Evolutionary conservation across 495 filamentous ascomycete genomes (phyloP).

Genomic region (Elasticomyces elasticus): DNA sequence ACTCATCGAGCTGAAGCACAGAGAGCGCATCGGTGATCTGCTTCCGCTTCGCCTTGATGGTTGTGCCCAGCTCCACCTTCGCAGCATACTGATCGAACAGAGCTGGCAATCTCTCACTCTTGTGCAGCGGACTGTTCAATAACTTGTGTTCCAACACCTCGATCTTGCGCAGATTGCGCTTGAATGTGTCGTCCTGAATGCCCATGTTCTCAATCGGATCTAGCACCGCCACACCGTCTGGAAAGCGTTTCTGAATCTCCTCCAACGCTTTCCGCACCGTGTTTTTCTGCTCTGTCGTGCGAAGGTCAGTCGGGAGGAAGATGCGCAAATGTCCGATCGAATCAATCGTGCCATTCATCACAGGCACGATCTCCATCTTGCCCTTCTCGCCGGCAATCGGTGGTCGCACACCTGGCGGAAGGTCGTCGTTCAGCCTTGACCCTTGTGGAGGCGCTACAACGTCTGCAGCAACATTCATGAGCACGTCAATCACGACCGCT

Average conservation of each 20-base stretch:
- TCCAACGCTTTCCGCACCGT: constrained; percentile 55
- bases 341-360: constrained; percentile 73
- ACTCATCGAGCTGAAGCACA: constrained; percentile 85
- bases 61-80: constrained; percentile 63
- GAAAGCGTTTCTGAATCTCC: constrained; percentile 74
- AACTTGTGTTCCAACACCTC: constrained; percentile 90
- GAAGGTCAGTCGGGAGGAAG: constrained; percentile 66
- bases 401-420: constrained; percentile 55
- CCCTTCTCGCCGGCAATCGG: constrained; percentile 53
- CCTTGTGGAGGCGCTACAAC: constrained; percentile 41
- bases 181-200: constrained; percentile 85
- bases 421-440: constrained; percentile 43
- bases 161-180: constrained; percentile 89
- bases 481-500: constrained; percentile 68
- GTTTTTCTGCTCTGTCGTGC: constrained; percentile 50
- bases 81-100: constrained; percentile 73
- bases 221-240: constrained; percentile 78
- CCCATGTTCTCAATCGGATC: constrained; percentile 94
- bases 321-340: constrained; percentile 67
- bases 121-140: constrained; percentile 79
- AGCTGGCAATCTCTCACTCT: constrained; percentile 68
- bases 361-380: constrained; percentile 76
- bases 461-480: constrained; percentile 56
- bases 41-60: constrained; percentile 82
- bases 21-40: constrained; percentile 71